phyloP scores from a whole-genome alignment of 169 alveolate species.

The Besnoitia besnoiti region DNA sequence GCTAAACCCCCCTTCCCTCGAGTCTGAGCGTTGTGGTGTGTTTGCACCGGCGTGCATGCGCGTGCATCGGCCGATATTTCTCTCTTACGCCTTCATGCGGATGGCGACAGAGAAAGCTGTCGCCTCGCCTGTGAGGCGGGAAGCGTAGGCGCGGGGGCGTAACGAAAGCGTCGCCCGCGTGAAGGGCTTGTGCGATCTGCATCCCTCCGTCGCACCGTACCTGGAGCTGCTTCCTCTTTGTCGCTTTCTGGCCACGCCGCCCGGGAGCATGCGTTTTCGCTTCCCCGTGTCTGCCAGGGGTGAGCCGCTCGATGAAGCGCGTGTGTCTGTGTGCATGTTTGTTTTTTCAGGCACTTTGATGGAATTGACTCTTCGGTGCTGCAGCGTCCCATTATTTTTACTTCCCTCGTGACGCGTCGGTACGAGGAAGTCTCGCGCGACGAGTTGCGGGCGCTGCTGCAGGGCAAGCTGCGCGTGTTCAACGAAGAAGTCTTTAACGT shows the following conservation, averaged over 20 bases:
- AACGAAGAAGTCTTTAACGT: conserved; percentile 96
- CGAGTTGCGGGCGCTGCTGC: conserved; percentile 59
- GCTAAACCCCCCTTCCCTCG: not conserved
- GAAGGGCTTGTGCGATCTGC: too few species aligned
- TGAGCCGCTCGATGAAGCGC: too few species aligned
- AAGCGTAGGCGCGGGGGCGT: too few species aligned
- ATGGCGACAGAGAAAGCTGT: too few species aligned
- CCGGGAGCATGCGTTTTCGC: not conserved
- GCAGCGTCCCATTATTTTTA: conserved; percentile 63
- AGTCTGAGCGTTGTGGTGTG: not conserved
- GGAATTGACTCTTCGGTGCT: conserved; percentile 52
- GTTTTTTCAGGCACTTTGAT: conserved; percentile 61
- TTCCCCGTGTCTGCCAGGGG: too few species aligned
- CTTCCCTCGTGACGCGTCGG: conserved; percentile 58
- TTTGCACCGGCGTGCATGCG: too few species aligned
- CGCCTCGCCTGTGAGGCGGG: too few species aligned
- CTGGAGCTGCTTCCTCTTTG: too few species aligned
- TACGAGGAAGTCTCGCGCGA: conserved; percentile 59
- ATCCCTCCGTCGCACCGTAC: too few species aligned
- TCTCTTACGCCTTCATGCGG: too few species aligned
- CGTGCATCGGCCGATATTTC: too few species aligned
- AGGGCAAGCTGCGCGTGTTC: conserved; percentile 86
- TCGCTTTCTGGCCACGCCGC: not conserved
- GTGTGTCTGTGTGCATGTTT: conserved; percentile 16
- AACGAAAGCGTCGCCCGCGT: too few species aligned